Percentiles rank a stretch among this genome's conserved stretches.
phyloP scores from a whole-genome alignment of 2,329 filamentous ascomycete genomes.

The Exutisphaerella laricina region DNA sequence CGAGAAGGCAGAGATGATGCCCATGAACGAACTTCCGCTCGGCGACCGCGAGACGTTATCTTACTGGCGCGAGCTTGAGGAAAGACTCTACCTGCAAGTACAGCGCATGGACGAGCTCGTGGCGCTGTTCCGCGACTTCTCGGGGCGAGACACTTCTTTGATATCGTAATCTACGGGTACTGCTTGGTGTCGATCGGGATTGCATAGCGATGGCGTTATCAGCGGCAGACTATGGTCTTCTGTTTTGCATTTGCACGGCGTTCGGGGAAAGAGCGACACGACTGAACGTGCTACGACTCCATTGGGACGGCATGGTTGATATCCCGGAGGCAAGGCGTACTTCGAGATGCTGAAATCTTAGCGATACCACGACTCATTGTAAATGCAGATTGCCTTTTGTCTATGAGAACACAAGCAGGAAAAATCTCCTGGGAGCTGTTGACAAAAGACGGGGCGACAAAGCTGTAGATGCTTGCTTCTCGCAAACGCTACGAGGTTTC shows the following conservation, averaged over 20 bases:
- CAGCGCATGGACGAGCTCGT: constrained; percentile 79
- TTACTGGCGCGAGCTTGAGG: constrained; percentile 56
- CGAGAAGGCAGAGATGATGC: constrained; percentile 74
- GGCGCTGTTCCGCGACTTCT: constrained; percentile 58
- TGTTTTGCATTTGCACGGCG: constrained; percentile 3
- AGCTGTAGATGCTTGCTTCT: no score
- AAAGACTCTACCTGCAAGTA: constrained; percentile 72
- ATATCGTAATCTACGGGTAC: constrained; percentile 11
- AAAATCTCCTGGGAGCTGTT: no score
- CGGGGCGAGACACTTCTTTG: constrained; percentile 25
- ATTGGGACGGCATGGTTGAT: constrained; percentile 1
- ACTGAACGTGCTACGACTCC: constrained; percentile 6
- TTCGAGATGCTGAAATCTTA: neutral
- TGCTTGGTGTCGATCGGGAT: neutral
- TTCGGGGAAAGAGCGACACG: neutral
- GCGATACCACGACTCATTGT: neutral
- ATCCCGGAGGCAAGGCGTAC: neutral
- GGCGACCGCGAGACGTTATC: constrained; percentile 67
- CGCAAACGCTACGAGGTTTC: no score
- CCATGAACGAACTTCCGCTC: constrained; percentile 72
- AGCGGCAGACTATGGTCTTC: constrained; percentile 3
- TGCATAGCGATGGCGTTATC: constrained; percentile 9
- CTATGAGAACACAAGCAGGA: no score
- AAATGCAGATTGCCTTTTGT: neutral
- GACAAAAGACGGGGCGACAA: no score